Evolutionary conservation across 441 rosid species (phyloP).

Genomic region (Euphorbia corollata): DNA sequence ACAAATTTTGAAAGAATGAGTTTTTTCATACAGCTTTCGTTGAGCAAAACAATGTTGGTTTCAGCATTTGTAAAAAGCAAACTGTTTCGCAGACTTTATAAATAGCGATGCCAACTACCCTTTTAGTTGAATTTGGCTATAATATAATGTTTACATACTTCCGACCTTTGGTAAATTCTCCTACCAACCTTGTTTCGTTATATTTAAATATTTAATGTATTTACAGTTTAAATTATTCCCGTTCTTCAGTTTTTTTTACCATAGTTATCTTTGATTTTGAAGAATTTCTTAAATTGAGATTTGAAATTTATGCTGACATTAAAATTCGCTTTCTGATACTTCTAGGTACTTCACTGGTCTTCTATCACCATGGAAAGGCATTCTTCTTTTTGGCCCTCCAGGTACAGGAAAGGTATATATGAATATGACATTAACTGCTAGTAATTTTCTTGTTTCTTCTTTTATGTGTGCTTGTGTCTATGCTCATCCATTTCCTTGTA

Average conservation of each 20-base stretch:
- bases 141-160: neutral
- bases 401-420: conserved; percentile 65
- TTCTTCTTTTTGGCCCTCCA: conserved; percentile 94
- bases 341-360: conserved; percentile 94
- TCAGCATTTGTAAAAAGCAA: neutral
- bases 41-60: neutral
- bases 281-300: neutral
- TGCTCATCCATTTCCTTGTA: neutral
- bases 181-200: neutral
- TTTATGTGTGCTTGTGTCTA: neutral
- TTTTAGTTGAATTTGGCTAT: neutral
- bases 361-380: conserved; percentile 94
- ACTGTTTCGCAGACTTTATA: neutral
- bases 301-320: conserved; percentile 4
- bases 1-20: neutral
- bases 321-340: conserved; percentile 8
- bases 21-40: neutral
- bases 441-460: neutral
- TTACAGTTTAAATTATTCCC: neutral
- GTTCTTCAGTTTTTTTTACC: conserved; percentile 1
- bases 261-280: neutral
- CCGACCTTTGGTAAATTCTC: neutral
- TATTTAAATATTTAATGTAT: too few relatives aligned
- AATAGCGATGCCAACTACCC: neutral
- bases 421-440: neutral